Conservation (phyloP, 2,329 filamentous ascomycete species). For the Apiospora aurea region DNA sequence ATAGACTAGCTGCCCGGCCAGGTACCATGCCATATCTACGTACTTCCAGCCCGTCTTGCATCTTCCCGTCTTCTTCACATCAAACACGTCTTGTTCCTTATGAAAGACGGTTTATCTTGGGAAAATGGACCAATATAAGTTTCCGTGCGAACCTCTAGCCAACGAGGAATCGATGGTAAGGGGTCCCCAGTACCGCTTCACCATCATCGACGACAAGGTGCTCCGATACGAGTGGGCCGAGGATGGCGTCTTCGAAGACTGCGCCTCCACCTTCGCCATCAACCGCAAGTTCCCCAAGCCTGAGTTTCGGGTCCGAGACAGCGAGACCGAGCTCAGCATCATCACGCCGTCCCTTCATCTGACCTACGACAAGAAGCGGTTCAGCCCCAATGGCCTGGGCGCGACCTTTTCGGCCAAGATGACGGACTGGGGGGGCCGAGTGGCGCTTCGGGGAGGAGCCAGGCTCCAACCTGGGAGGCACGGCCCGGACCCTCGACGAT, state of each 20-base stretch:
- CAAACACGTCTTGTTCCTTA: neutral
- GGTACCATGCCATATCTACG: neutral
- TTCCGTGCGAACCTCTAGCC: conserved; percentile 51
- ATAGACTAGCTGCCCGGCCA: neutral
- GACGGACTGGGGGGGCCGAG: conserved; percentile 46
- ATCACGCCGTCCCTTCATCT: conserved; percentile 62
- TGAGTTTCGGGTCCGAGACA: conserved; percentile 55
- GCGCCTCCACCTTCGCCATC: conserved; percentile 66
- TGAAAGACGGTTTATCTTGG: neutral
- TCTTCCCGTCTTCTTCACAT: neutral
- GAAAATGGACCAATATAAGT: conserved; percentile 45
- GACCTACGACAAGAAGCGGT: conserved; percentile 64
- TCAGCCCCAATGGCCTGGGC: conserved; percentile 57
- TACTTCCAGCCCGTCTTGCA: neutral
- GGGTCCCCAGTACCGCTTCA: conserved; percentile 64
- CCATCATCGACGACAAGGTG: conserved; percentile 61
- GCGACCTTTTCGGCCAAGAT: conserved; percentile 52
- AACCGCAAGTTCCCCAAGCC: conserved; percentile 58
- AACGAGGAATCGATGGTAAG: conserved; percentile 52
- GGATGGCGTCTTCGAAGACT: conserved; percentile 67
- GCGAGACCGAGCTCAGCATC: conserved; percentile 56
- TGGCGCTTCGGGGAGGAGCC: conserved; percentile 57
- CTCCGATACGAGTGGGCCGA: conserved; percentile 68
- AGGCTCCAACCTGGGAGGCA: conserved; percentile 47
- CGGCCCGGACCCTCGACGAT: conserved; percentile 61